phyloP scores from a whole-genome alignment of 2,329 filamentous ascomycete species.

The Cercospora zeina region DNA sequence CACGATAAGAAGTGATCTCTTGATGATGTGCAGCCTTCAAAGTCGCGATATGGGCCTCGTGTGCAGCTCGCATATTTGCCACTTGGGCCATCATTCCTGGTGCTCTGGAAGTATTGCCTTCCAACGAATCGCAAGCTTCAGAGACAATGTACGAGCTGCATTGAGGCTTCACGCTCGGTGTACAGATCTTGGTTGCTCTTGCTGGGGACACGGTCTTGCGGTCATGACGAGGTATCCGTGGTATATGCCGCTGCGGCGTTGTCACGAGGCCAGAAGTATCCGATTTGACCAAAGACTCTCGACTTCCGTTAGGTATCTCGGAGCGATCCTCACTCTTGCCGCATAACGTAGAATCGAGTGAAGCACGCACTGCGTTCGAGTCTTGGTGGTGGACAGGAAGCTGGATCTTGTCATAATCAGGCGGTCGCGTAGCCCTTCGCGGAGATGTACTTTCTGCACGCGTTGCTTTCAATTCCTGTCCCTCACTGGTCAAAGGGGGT shows the following conservation, averaged over 20 bases:
- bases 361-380: neutral
- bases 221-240: neutral
- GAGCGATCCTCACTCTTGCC: neutral
- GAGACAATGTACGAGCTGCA: neutral
- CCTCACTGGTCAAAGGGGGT: neutral
- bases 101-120: neutral
- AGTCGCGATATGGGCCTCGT: slow-evolving; percentile 44
- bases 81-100: slow-evolving; percentile 37
- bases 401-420: neutral
- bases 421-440: neutral
- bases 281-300: neutral
- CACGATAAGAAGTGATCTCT: slow-evolving; percentile 44
- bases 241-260: neutral
- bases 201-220: neutral
- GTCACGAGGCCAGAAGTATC: neutral
- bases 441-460: neutral
- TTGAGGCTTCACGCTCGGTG: neutral
- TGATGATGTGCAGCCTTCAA: slow-evolving; percentile 44
- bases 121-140: neutral
- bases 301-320: neutral
- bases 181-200: neutral
- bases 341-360: neutral
- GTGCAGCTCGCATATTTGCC: slow-evolving; percentile 40
- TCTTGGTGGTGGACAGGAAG: neutral
- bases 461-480: neutral